A percentile compares a stretch with the other conserved stretches of the same genome.
These are phyloP conservation scores for Cyberlindnera sargentensis DNA, from an alignment of 805 yeast species.

Conservation along the genomic window DNA sequence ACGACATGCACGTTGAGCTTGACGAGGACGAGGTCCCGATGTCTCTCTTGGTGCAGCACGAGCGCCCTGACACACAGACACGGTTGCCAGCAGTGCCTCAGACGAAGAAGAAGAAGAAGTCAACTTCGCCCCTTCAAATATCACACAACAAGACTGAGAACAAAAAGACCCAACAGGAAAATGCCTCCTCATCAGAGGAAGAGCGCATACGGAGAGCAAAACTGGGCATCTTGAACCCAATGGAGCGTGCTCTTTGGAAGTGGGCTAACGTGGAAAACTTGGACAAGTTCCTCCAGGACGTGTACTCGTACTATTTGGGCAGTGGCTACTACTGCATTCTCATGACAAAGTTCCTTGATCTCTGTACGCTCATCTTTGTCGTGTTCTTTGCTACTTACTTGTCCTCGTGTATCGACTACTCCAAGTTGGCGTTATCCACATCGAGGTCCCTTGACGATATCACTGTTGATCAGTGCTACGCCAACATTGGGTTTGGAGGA, in stretches of 20 bases:
- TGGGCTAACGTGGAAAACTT: slow-evolving; percentile 96
- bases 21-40: slow-evolving; percentile 16
- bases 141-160: neutral
- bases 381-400: slow-evolving; percentile 73
- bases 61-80: slow-evolving; percentile 1
- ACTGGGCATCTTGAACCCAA: slow-evolving; percentile 44
- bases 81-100: neutral
- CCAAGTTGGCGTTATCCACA: slow-evolving; percentile 31
- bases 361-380: slow-evolving; percentile 72
- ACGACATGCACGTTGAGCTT: slow-evolving; percentile 1
- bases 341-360: slow-evolving; percentile 54
- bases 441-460: slow-evolving; percentile 25
- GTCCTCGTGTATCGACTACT: slow-evolving; percentile 73
- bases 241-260: slow-evolving; percentile 82
- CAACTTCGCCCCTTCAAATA: slow-evolving; percentile 2
- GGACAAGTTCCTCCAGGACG: slow-evolving; percentile 77
- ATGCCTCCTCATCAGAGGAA: slow-evolving; percentile 7
- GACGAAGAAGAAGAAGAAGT: neutral
- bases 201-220: slow-evolving; percentile 22
- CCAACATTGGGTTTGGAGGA: slow-evolving; percentile 41
- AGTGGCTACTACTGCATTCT: slow-evolving; percentile 81
- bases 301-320: slow-evolving; percentile 78
- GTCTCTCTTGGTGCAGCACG: slow-evolving; percentile 16
- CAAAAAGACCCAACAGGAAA: slow-evolving; percentile 1
- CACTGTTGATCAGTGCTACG: slow-evolving; percentile 31